These are phyloP conservation scores for Ganoderma sp. DNA, from an alignment of 1,284 basidiomycete species.

Conservation along the genomic window DNA sequence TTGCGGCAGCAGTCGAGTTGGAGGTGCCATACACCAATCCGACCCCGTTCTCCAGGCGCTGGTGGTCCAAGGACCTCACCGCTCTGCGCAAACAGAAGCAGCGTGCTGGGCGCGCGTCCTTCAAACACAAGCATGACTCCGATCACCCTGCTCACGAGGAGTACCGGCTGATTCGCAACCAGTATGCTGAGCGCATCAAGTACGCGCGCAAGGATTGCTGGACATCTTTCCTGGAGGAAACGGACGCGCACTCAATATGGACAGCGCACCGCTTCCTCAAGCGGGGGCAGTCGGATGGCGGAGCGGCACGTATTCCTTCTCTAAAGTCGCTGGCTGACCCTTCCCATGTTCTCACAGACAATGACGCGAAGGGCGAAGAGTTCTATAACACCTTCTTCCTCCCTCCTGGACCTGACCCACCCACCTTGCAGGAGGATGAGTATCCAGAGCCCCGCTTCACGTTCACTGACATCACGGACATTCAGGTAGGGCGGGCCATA, in stretches of 20 bases:
- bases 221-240: conserved; percentile 43
- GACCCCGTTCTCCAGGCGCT: conserved; percentile 37
- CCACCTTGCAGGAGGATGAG: no score
- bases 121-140: conserved; percentile 39
- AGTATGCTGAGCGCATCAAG: conserved; percentile 41
- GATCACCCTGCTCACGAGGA: conserved; percentile 37
- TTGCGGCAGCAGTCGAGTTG: conserved; percentile 30
- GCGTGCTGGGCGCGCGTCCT: conserved; percentile 29
- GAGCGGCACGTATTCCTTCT: conserved; percentile 41
- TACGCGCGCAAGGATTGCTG: conserved; percentile 43
- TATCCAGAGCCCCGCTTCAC: no score
- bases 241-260: conserved; percentile 40
- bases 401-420: no score
- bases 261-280: conserved; percentile 41
- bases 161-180: conserved; percentile 29
- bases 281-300: conserved; percentile 39
- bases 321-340: not conserved
- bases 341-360: conserved; percentile 10
- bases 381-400: conserved; percentile 44
- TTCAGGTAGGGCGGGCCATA: conserved; percentile 31
- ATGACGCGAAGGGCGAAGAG: conserved; percentile 39
- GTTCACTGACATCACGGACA: conserved; percentile 28
- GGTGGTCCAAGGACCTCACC: conserved; percentile 39
- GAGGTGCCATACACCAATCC: conserved; percentile 35
- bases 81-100: conserved; percentile 29